Evolutionary conservation across 805 yeast species (phyloP).

Genomic region (Cyberlindnera petersonii): DNA sequence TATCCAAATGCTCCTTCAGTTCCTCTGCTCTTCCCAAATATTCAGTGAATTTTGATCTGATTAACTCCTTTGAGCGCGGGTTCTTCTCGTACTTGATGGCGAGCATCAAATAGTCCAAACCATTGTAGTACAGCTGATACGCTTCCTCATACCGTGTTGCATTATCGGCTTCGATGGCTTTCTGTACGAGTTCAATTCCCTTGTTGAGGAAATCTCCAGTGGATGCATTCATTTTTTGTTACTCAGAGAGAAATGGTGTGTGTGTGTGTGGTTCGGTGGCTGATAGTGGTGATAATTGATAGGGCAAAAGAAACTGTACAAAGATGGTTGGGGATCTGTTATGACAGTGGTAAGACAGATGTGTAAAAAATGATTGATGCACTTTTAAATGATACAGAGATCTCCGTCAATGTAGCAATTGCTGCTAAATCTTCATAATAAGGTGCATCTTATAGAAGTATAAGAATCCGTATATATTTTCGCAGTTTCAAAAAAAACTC

Average conservation of each 20-base stretch:
- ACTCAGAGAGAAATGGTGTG: background rate
- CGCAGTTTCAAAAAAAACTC: background rate
- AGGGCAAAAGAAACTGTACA: no score
- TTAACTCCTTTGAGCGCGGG: constrained; percentile 80
- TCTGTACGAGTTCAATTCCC: constrained; percentile 92
- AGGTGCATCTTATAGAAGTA: no score
- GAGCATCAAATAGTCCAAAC: constrained; percentile 90
- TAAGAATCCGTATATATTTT: no score
- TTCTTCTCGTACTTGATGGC: constrained; percentile 95
- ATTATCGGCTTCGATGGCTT: constrained; percentile 92
- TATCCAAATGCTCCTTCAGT: constrained; percentile 82
- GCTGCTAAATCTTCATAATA: no score
- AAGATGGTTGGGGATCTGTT: no score
- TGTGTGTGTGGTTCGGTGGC: background rate
- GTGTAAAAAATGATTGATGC: no score
- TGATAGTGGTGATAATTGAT: no score
- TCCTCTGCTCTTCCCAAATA: constrained; percentile 92
- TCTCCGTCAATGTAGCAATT: no score
- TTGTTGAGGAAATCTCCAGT: constrained; percentile 80
- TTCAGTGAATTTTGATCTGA: constrained; percentile 85
- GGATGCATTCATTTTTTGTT: constrained; percentile 26
- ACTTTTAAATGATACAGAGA: no score
- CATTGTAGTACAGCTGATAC: constrained; percentile 85
- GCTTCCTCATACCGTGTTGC: constrained; percentile 92
- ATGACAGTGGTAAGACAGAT: no score